Conservation (phyloP, 805 yeast genomes). For the Zygosaccharomyces kombuchaensis region DNA sequence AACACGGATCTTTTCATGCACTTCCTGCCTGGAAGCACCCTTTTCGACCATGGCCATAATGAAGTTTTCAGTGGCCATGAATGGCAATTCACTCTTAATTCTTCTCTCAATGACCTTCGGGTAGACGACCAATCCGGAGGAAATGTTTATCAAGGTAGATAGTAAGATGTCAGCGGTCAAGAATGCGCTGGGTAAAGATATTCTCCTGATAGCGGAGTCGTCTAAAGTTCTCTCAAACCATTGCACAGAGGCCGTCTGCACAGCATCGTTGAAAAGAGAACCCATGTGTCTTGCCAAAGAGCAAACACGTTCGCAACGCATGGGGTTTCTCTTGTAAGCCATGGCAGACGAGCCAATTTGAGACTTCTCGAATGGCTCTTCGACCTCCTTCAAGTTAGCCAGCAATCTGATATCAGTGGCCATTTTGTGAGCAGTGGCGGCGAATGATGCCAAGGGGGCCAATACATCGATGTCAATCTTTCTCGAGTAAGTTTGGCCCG, state of each 20-base stretch:
- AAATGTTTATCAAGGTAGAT: conserved; percentile 84
- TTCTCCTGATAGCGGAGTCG: conserved; percentile 97
- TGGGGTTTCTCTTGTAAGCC: conserved; percentile 99
- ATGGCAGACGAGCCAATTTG: conserved; percentile 98
- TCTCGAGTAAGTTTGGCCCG: conserved; percentile 99
- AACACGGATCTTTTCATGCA: conserved; percentile 96
- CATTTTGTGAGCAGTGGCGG: conserved; percentile 95
- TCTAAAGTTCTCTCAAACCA: conserved; percentile 99
- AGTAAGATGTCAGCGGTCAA: conserved; percentile 91
- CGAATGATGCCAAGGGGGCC: conserved; percentile 89
- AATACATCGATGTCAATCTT: conserved; percentile 94
- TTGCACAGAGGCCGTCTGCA: conserved; percentile 95
- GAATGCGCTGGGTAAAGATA: conserved; percentile 93
- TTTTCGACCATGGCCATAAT: conserved; percentile 99
- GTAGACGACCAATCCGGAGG: conserved; percentile 93
- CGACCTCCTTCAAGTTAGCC: conserved; percentile 95
- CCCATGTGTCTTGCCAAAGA: conserved; percentile 96
- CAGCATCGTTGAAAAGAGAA: conserved; percentile 84
- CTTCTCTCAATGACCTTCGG: conserved; percentile 98
- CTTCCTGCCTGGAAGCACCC: conserved; percentile 97
- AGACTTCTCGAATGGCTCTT: conserved; percentile 97
- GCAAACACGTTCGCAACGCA: conserved; percentile 98
- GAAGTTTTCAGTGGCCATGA: conserved; percentile 98
- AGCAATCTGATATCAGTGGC: conserved; percentile 94
- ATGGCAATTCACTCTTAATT: conserved; percentile 89